Base-by-base conservation (phyloP, 106 monocot species). In the Allium sativum region DNA sequence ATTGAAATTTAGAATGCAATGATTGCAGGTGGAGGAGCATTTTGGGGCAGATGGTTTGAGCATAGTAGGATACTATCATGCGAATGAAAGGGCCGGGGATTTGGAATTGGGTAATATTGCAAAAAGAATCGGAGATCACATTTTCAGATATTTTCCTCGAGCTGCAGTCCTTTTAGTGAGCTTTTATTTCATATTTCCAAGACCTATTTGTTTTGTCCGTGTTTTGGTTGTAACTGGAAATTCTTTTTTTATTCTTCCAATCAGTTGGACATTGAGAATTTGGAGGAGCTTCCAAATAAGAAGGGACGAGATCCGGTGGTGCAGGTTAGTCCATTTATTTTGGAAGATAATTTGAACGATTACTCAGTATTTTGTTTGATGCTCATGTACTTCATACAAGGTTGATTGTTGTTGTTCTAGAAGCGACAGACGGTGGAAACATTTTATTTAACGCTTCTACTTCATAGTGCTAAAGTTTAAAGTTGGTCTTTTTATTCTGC, bases 41-140 rank as follows among this genome's bases (percentile, higher is more conserved):
- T 98, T 78, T 48, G 73, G 73, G 4, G 63, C 73, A 10, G 45
- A 72, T 52, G 91, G 84, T 0, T 59, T 91, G 73, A 76, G 74
- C 44, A 62, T 98, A 4, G 91, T 98, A 12, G 96, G 96, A 7
- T 91, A 91, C 73, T 98, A 91, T 54, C 87, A 98, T 64, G 91
- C 84, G 18, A 98, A 98, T 65, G 87, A 87, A 68, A 67, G 96
- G 45, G 60, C 74, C 45, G 82, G 85, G 44, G 87, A 98, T 45
- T 48, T 53, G 10, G 87, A 85, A 68, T 82, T 98, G 20, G 65
- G 78, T 18, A 67, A 54, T 18, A 72, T 80, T 7, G 87, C 96
- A 20, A 87, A 71, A 84, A 84, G 72, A 80, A 91, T 84, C 48
- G 84, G 96, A 14, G 96, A 98, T 62, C 96, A 98, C 56, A 79